Evolutionary conservation across 768 basidiomycete genomes (phyloP).

Genomic region (Agaricus bisporus): DNA sequence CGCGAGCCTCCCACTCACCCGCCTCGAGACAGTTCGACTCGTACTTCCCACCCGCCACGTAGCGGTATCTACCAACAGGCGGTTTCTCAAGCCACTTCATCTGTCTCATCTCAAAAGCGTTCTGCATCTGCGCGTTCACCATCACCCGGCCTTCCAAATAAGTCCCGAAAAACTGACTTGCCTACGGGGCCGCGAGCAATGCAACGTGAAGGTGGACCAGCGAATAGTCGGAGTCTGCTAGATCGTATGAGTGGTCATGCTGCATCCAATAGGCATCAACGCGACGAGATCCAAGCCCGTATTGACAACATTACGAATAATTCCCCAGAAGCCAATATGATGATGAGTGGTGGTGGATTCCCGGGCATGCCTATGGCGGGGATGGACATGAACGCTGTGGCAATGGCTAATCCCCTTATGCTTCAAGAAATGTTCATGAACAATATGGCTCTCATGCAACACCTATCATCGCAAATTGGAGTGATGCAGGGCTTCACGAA

Average conservation of each 20-base stretch:
- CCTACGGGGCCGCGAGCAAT: conserved; percentile 87
- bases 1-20: conserved; percentile 24
- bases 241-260: conserved; percentile 72
- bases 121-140: conserved; percentile 63
- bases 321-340: conserved; percentile 51
- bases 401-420: conserved; percentile 54
- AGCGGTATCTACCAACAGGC: conserved; percentile 69
- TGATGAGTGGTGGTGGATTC: conserved; percentile 41
- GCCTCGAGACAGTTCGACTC: conserved; percentile 35
- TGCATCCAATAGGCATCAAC: conserved; percentile 32
- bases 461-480: conserved; percentile 82
- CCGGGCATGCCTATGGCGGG: conserved; percentile 29
- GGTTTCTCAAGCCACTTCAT: conserved; percentile 50
- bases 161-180: conserved; percentile 66
- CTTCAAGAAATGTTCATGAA: conserved; percentile 90
- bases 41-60: conserved; percentile 43
- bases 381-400: conserved; percentile 64
- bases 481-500: conserved; percentile 61
- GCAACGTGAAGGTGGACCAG: conserved; percentile 38
- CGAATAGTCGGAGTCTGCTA: conserved; percentile 58
- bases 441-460: conserved; percentile 90
- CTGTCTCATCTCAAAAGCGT: conserved; percentile 54
- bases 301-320: conserved; percentile 71
- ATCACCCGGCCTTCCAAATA: conserved; percentile 58
- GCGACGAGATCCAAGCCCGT: conserved; percentile 72